Evolutionary conservation across 805 yeast genomes (phyloP).

Genomic region (Candida ipomoeae): DNA sequence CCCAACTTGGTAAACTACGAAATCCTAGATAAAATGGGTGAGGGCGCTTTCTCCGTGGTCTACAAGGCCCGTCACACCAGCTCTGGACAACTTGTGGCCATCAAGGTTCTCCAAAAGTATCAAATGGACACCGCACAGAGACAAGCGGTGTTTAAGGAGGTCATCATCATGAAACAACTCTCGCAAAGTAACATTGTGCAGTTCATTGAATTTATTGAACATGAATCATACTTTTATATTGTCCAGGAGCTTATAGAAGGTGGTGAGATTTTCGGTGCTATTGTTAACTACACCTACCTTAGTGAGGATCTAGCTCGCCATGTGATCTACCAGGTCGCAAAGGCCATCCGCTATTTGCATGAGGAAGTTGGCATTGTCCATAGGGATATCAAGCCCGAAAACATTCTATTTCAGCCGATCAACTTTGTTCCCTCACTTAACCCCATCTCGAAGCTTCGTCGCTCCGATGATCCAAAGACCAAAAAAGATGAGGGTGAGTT

Average conservation of each 20-base stretch:
- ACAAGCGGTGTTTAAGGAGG: constrained; percentile 63
- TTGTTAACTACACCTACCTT: constrained; percentile 72
- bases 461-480: constrained; percentile 51
- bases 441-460: constrained; percentile 38
- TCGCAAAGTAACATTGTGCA: constrained; percentile 58
- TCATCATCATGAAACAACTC: constrained; percentile 64
- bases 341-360: constrained; percentile 67
- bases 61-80: constrained; percentile 59
- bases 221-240: constrained; percentile 52
- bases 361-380: constrained; percentile 61
- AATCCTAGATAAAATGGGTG: constrained; percentile 48
- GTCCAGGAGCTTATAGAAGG: constrained; percentile 68
- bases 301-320: constrained; percentile 70
- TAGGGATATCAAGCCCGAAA: constrained; percentile 80
- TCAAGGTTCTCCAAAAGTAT: constrained; percentile 67
- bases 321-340: constrained; percentile 66
- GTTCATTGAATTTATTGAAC: constrained; percentile 51
- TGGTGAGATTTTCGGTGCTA: constrained; percentile 78
- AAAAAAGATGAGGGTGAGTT: constrained; percentile 63
- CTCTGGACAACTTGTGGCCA: constrained; percentile 52
- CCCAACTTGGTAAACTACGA: constrained; percentile 23
- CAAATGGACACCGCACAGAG: constrained; percentile 50
- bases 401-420: constrained; percentile 59
- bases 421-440: constrained; percentile 43
- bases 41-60: constrained; percentile 89